These are phyloP conservation scores for Naganishia randhawae DNA, from an alignment of 768 basidiomycete genomes.

Conservation along the genomic window DNA sequence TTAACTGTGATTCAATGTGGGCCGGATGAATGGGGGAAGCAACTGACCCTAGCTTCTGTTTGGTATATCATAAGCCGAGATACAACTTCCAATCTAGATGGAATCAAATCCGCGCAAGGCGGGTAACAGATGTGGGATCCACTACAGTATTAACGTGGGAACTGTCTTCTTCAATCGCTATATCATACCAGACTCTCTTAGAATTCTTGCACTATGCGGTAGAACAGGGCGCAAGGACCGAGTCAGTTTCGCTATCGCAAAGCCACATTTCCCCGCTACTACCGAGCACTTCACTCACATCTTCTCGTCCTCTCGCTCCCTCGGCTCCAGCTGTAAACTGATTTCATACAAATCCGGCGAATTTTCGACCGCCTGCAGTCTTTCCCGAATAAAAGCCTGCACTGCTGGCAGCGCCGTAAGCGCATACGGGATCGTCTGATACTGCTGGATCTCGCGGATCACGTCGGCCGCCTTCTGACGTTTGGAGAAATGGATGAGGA, in stretches of 20 bases:
- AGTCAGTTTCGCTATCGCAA: neutral
- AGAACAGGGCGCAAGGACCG: neutral
- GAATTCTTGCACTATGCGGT: constrained; percentile 25
- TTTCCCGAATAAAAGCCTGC: constrained; percentile 71
- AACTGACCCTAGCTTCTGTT: too few relatives aligned
- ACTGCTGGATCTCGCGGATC: constrained; percentile 91
- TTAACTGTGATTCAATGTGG: too few relatives aligned
- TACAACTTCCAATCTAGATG: too few relatives aligned
- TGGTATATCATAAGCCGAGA: too few relatives aligned
- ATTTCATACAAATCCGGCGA: constrained; percentile 61
- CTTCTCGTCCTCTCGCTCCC: constrained; percentile 93
- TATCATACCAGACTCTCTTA: constrained; percentile 23
- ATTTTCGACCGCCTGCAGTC: constrained; percentile 62
- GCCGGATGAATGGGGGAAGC: too few relatives aligned
- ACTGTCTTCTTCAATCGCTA: too few relatives aligned
- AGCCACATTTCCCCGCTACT: neutral
- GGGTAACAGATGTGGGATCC: too few relatives aligned
- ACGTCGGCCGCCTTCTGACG: constrained; percentile 93
- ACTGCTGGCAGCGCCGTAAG: constrained; percentile 66
- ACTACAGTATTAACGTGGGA: too few relatives aligned
- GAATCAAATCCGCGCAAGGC: too few relatives aligned
- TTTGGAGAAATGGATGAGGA: constrained; percentile 89
- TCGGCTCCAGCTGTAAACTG: constrained; percentile 81
- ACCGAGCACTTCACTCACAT: constrained; percentile 55
- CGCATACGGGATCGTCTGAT: constrained; percentile 88